phyloP scores from a whole-genome alignment of 345 rosid genomes.

The Erucastrum elatum region DNA sequence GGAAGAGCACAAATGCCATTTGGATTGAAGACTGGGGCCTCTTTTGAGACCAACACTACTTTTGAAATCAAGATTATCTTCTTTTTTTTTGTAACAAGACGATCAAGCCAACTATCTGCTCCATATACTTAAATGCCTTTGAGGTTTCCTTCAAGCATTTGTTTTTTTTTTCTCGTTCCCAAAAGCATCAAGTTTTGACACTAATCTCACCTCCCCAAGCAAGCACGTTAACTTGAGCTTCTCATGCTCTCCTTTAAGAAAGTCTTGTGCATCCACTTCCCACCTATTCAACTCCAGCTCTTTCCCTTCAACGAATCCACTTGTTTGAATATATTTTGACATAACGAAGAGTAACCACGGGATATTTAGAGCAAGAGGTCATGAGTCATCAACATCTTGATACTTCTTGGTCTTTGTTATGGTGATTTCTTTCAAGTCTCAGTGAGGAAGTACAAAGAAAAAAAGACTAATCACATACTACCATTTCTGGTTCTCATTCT shows the following conservation, averaged over 20 bases:
- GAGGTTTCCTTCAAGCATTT: too few relatives aligned
- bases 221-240: not conserved
- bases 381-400: not conserved
- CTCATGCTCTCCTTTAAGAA: not conserved
- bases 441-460: not conserved
- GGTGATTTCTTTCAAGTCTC: not conserved
- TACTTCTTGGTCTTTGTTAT: not conserved
- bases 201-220: not conserved
- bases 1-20: too few relatives aligned
- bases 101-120: not conserved
- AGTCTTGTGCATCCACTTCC: not conserved
- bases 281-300: not conserved
- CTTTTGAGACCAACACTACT: too few relatives aligned
- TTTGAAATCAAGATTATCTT: too few relatives aligned
- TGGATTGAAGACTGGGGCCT: too few relatives aligned
- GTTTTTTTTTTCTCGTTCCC: not conserved
- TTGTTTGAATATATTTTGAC: not conserved
- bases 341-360: not conserved
- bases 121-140: not conserved
- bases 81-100: not conserved
- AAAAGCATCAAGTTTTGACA: not conserved
- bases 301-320: not conserved
- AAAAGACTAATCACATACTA: not conserved
- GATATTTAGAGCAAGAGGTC: not conserved
- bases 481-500: not conserved